Percentiles rank a stretch among this genome's conserved stretches.
Conservation (phyloP, 306 rosid species). For the Sindora glabra region DNA sequence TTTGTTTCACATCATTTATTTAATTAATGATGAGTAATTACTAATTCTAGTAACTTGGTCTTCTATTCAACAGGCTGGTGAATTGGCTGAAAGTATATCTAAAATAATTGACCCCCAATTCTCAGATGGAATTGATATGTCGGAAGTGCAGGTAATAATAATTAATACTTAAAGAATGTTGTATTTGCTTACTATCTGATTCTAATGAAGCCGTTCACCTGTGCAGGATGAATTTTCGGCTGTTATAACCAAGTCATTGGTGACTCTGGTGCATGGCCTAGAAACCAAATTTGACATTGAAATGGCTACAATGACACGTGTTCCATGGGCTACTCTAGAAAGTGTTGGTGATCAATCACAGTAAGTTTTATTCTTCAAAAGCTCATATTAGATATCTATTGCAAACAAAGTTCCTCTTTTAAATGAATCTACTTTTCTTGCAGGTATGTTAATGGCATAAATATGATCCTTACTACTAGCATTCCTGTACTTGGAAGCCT, state of each 20-base stretch:
- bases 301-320: conserved; percentile 97
- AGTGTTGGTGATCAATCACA: conserved; percentile 99
- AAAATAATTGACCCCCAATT: conserved; percentile 79
- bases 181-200: conserved; percentile 2
- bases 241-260: conserved; percentile 85
- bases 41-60: conserved; percentile 15
- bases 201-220: conserved; percentile 17
- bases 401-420: conserved; percentile 4
- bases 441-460: conserved; percentile 96
- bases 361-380: conserved; percentile 39
- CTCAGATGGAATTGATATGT: conserved; percentile 80
- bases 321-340: conserved; percentile 89
- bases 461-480: conserved; percentile 79
- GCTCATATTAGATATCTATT: background rate
- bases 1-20: conserved; percentile 27
- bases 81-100: conserved; percentile 88
- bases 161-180: conserved; percentile 5
- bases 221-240: conserved; percentile 93
- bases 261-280: conserved; percentile 87
- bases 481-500: conserved; percentile 94
- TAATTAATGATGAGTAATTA: conserved; percentile 11
- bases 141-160: conserved; percentile 83
- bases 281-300: conserved; percentile 95
- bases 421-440: conserved; percentile 25
- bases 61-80: conserved; percentile 71